phyloP scores from a whole-genome alignment of 108 stramenopile genomes.

The Fragilariopsis cylindrus region DNA sequence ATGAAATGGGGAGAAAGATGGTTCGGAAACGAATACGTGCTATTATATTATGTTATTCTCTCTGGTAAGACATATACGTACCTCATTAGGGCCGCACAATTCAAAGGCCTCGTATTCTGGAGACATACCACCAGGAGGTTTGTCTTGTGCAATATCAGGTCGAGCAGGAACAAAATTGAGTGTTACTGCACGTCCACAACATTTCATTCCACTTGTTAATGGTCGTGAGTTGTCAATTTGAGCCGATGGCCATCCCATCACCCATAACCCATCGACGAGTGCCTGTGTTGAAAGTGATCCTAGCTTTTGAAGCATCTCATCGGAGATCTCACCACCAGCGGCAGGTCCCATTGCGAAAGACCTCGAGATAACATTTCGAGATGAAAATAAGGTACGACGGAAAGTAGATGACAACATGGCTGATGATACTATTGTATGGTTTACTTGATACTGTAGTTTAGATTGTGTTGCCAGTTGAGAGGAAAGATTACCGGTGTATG shows the following conservation, averaged over 20 bases:
- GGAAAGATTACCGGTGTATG: neutral
- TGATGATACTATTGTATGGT: neutral
- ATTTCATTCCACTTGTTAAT: constrained; percentile 69
- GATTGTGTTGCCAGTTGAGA: neutral
- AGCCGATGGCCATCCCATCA: constrained; percentile 89
- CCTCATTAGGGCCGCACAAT: constrained; percentile 89
- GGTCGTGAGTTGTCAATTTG: constrained; percentile 85
- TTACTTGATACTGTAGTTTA: neutral
- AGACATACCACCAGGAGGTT: constrained; percentile 79
- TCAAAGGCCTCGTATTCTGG: constrained; percentile 94
- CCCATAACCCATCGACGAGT: constrained; percentile 90
- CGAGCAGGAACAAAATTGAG: constrained; percentile 86
- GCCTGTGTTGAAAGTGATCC: constrained; percentile 84
- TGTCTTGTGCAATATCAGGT: constrained; percentile 86
- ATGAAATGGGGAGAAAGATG: no score
- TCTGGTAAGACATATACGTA: constrained; percentile 12
- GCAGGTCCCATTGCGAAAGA: constrained; percentile 79
- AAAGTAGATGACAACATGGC: constrained; percentile 38
- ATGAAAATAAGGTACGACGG: constrained; percentile 12
- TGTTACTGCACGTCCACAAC: constrained; percentile 86
- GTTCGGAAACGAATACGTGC: no score
- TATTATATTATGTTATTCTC: no score
- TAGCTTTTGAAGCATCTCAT: constrained; percentile 76
- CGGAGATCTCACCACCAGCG: constrained; percentile 65
- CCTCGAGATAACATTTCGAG: constrained; percentile 23